These are phyloP conservation scores for Thelonectria rubi DNA, from an alignment of 2,329 filamentous ascomycete species.

Conservation along the genomic window DNA sequence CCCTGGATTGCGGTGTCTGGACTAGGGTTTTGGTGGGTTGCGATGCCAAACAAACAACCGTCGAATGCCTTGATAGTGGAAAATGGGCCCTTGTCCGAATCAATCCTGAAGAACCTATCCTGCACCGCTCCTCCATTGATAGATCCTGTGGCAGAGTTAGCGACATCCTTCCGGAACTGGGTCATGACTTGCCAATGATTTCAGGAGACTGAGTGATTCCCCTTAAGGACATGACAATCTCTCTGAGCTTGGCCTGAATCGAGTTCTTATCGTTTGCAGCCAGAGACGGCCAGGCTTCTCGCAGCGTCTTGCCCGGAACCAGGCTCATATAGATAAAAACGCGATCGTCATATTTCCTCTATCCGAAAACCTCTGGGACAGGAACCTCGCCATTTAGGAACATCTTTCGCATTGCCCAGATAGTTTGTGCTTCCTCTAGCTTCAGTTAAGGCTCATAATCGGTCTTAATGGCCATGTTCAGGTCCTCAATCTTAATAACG, in stretches of 20 bases:
- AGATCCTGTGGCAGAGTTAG: slow-evolving; percentile 4
- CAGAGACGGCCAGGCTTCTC: slow-evolving; percentile 33
- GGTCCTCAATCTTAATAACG: slow-evolving; percentile 16
- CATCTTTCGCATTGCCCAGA: slow-evolving; percentile 17
- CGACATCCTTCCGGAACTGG: too few relatives aligned
- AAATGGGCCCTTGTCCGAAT: slow-evolving; percentile 34
- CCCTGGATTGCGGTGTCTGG: slow-evolving; percentile 13
- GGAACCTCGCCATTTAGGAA: slow-evolving; percentile 27
- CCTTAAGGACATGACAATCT: slow-evolving; percentile 22
- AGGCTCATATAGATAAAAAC: slow-evolving; percentile 38
- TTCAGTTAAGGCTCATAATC: neutral
- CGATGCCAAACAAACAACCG: slow-evolving; percentile 34
- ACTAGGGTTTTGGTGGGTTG: slow-evolving; percentile 29
- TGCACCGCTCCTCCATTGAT: slow-evolving; percentile 35
- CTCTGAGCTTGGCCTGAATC: slow-evolving; percentile 24
- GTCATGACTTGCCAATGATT: too few relatives aligned
- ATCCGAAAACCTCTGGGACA: slow-evolving; percentile 48
- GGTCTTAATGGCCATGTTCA: slow-evolving; percentile 28
- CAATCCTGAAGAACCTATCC: slow-evolving; percentile 36
- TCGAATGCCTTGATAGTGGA: slow-evolving; percentile 32
- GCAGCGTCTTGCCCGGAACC: slow-evolving; percentile 30
- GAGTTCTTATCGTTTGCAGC: slow-evolving; percentile 30
- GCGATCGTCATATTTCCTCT: slow-evolving; percentile 29
- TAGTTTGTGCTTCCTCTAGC: slow-evolving; percentile 26
- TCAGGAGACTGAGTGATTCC: slow-evolving; percentile 14